Evolutionary conservation across 2,329 filamentous ascomycete genomes (phyloP).

Genomic region (Aplosporella prunicola): DNA sequence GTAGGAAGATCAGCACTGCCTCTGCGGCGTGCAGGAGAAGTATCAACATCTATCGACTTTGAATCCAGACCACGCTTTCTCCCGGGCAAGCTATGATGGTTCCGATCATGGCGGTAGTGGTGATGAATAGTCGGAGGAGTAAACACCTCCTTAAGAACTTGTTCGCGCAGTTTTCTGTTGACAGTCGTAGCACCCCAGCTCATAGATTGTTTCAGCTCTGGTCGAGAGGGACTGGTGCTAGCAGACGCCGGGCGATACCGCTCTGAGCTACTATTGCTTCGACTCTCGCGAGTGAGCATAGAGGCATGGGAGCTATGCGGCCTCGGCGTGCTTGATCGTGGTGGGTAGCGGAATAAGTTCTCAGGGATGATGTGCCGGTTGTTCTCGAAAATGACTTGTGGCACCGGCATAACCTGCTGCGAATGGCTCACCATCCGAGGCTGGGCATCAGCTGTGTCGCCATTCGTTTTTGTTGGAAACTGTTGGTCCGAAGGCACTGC

Average conservation of each 20-base stretch:
- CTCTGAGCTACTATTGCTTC: too few species aligned
- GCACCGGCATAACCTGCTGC: conserved; percentile 62
- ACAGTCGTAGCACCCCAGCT: conserved; percentile 88
- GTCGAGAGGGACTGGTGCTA: conserved; percentile 22
- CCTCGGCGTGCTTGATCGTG: conserved; percentile 27
- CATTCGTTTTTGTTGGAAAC: conserved; percentile 14
- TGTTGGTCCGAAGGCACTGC: neutral
- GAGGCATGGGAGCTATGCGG: conserved; percentile 18
- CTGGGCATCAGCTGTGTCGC: conserved; percentile 16
- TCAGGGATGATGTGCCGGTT: conserved; percentile 89
- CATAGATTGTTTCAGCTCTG: conserved; percentile 39
- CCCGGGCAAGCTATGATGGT: conserved; percentile 9
- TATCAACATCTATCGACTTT: neutral
- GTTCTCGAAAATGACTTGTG: conserved; percentile 87
- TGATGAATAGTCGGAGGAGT: conserved; percentile 74
- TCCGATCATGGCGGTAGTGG: conserved; percentile 52
- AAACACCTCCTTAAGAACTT: conserved; percentile 89
- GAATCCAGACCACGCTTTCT: conserved; percentile 3
- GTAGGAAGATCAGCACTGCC: conserved; percentile 29
- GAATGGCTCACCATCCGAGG: conserved; percentile 62
- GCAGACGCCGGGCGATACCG: conserved; percentile 19
- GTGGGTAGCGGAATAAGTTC: conserved; percentile 62
- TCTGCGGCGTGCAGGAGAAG: conserved; percentile 22
- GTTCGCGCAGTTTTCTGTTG: conserved; percentile 77
- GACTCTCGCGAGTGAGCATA: too few species aligned